Conservation (phyloP, 805 yeast species). For the Zygosaccharomyces siamensis region DNA sequence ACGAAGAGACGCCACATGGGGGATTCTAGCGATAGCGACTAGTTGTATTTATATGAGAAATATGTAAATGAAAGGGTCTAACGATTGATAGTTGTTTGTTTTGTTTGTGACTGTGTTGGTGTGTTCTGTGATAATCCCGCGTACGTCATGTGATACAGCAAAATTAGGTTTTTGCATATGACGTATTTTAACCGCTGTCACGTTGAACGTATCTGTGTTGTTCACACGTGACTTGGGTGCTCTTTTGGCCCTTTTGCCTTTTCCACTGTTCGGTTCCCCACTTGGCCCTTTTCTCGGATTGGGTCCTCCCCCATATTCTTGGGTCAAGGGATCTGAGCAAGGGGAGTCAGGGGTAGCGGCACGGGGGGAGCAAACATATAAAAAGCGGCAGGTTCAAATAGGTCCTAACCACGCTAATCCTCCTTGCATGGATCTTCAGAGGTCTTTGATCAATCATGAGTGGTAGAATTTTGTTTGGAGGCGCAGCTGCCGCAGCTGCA, state of each 20-base stretch:
- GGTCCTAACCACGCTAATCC: neutral
- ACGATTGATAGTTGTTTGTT: neutral
- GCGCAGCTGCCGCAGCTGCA: slow-evolving; percentile 28
- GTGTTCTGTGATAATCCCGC: no score
- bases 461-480: slow-evolving; percentile 24
- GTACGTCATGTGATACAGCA: no score
- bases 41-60: neutral
- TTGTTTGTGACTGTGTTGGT: neutral
- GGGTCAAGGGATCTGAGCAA: slow-evolving; percentile 7
- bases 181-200: neutral
- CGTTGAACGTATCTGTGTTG: neutral
- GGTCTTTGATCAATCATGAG: slow-evolving; percentile 14
- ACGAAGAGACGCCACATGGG: slow-evolving; percentile 2
- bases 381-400: neutral
- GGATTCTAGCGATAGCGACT: slow-evolving; percentile 2
- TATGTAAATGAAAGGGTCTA: neutral
- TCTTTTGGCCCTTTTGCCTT: neutral
- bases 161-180: neutral
- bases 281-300: neutral
- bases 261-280: neutral
- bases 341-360: slow-evolving; percentile 7
- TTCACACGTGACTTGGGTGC: neutral
- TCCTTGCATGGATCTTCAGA: neutral
- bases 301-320: neutral
- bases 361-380: slow-evolving; percentile 1